Conservation (phyloP, 1,284 basidiomycete species). For the Exobasidium cylindrosporum region DNA sequence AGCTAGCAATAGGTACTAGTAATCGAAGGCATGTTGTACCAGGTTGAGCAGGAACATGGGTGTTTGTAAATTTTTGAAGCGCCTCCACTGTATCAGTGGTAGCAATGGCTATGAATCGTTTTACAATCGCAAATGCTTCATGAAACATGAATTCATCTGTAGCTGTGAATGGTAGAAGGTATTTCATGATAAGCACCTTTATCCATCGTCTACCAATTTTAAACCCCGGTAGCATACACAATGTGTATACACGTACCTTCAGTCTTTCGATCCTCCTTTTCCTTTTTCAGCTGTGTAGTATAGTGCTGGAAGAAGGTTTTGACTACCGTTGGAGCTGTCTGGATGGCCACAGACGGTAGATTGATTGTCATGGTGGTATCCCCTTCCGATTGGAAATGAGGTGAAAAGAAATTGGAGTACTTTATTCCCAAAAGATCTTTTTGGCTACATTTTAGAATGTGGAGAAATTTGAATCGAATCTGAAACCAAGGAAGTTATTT, state of each 20-base stretch:
- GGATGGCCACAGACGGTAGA: conserved; percentile 5
- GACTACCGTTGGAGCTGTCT: conserved; percentile 40
- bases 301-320: conserved; percentile 48
- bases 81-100: conserved; percentile 53
- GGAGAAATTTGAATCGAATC: too few relatives aligned
- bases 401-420: too few relatives aligned
- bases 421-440: too few relatives aligned
- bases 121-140: conserved; percentile 26
- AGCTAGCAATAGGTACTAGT: conserved; percentile 65
- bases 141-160: conserved; percentile 30
- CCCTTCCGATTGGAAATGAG: neutral
- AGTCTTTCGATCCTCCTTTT: conserved; percentile 19
- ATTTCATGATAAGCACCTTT: too few relatives aligned
- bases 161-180: conserved; percentile 12
- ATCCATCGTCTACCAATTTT: too few relatives aligned
- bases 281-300: conserved; percentile 35
- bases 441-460: too few relatives aligned
- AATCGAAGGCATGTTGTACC: conserved; percentile 78
- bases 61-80: conserved; percentile 64
- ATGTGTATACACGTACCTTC: too few relatives aligned
- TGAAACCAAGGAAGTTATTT: too few relatives aligned
- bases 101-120: conserved; percentile 37
- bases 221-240: too few relatives aligned
- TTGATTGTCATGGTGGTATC: conserved; percentile 7
- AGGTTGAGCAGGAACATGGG: conserved; percentile 76